These are phyloP conservation scores for Alternaria consortialis DNA, from an alignment of 2,329 filamentous ascomycete species.

Conservation along the genomic window DNA sequence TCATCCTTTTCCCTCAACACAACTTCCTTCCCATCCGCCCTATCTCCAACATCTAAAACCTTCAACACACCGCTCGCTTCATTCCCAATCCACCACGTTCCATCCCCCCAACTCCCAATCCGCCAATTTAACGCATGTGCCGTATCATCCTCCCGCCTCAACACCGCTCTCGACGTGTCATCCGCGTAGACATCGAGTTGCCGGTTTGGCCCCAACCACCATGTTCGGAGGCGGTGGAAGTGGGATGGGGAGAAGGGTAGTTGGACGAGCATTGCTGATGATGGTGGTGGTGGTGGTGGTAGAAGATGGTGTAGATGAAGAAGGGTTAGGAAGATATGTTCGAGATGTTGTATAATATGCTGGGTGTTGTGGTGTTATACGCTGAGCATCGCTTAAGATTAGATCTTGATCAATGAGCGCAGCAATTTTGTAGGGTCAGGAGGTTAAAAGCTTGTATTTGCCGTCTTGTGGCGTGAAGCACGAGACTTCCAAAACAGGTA, in stretches of 20 bases:
- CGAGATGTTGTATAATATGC: too few relatives aligned
- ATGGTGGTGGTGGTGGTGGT: rapidly evolving
- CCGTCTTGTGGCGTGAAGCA: background rate
- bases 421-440: background rate
- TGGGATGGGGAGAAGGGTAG: background rate
- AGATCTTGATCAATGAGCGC: background rate
- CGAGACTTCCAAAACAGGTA: background rate
- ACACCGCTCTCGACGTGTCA: slow-evolving; percentile 25
- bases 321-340: too few relatives aligned
- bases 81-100: slow-evolving; percentile 33
- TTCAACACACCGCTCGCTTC: slow-evolving; percentile 20
- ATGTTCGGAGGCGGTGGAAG: slow-evolving; percentile 20
- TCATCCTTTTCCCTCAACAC: slow-evolving; percentile 24
- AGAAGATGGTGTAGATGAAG: background rate
- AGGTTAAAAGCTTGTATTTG: background rate
- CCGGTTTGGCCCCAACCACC: slow-evolving; percentile 31
- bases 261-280: background rate
- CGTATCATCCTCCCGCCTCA: slow-evolving; percentile 17
- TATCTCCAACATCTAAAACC: slow-evolving; percentile 32
- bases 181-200: slow-evolving; percentile 26
- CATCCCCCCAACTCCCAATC: slow-evolving; percentile 33
- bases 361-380: too few relatives aligned
- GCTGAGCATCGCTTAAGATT: too few relatives aligned
- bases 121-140: slow-evolving; percentile 24
- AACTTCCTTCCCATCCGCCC: slow-evolving; percentile 22